Conservation (phyloP, 2,329 filamentous ascomycete species). For the Pseudocercospora crystallina region DNA sequence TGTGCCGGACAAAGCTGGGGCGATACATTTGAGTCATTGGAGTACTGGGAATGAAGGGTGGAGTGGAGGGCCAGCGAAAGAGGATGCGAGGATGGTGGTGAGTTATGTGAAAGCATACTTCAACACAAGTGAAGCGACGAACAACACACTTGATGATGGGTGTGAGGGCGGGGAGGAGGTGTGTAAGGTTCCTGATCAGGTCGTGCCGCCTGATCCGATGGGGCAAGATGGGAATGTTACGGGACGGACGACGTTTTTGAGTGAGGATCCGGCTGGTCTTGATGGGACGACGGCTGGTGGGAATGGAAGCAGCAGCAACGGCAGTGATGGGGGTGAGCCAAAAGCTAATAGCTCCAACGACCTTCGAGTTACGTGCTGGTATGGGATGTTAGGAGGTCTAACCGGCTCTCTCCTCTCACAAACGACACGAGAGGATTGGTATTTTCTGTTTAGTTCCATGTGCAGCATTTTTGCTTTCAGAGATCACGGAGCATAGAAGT, state of each 20-base stretch:
- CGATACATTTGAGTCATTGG: constrained; percentile 72
- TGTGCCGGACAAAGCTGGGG: constrained; percentile 59
- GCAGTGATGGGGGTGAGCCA: too few relatives aligned
- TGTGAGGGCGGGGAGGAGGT: neutral
- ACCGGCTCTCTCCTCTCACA: too few relatives aligned
- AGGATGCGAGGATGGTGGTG: constrained; percentile 63
- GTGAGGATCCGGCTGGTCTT: neutral
- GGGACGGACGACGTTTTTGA: constrained; percentile 21
- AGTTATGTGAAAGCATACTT: constrained; percentile 77
- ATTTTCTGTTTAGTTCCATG: too few relatives aligned
- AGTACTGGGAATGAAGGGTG: constrained; percentile 72
- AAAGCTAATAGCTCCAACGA: too few relatives aligned
- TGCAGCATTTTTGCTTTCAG: too few relatives aligned
- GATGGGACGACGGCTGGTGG: neutral
- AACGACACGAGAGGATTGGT: too few relatives aligned
- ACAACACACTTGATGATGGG: neutral
- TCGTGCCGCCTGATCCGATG: constrained; percentile 13
- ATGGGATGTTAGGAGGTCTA: too few relatives aligned
- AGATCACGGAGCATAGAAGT: too few relatives aligned
- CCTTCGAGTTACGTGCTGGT: too few relatives aligned
- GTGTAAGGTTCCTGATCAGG: constrained; percentile 24
- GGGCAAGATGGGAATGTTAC: constrained; percentile 15
- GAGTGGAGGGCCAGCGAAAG: constrained; percentile 67
- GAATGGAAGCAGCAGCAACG: neutral
- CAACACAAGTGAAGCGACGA: constrained; percentile 55